These are phyloP conservation scores for Closterium sp. DNA, from an alignment of 139 green algal genomes.

Conservation along the genomic window DNA sequence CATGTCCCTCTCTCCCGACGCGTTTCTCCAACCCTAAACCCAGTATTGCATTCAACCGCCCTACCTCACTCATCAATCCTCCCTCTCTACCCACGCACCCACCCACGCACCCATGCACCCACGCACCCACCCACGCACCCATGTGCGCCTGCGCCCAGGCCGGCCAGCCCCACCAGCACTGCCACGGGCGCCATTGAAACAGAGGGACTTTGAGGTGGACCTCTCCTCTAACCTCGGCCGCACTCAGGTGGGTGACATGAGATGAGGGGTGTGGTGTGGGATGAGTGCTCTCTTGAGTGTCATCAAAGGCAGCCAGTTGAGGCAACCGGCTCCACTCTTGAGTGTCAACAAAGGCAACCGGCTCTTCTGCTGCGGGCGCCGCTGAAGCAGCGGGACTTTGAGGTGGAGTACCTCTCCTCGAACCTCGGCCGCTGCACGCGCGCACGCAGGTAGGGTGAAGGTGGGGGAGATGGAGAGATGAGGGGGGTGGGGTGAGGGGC, in stretches of 20 bases:
- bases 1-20: not conserved
- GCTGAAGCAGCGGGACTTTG: slow-evolving; percentile 40
- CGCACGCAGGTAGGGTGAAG: no score
- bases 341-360: not conserved
- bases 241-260: slow-evolving; percentile 28
- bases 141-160: not conserved
- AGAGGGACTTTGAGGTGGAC: slow-evolving; percentile 38
- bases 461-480: no score
- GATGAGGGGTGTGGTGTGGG: no score
- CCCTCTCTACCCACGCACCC: no score
- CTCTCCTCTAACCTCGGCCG: slow-evolving; percentile 27
- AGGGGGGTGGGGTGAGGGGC: no score
- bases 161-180: slow-evolving; percentile 11
- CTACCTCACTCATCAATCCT: not conserved
- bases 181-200: slow-evolving; percentile 42
- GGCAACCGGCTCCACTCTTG: not conserved
- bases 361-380: slow-evolving; percentile 27
- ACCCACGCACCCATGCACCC: not conserved
- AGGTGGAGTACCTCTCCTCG: no score
- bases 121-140: no score
- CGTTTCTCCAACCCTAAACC: not conserved
- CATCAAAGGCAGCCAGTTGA: not conserved
- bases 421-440: no score
- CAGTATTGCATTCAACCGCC: not conserved
- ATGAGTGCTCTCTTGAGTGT: no score